These are phyloP conservation scores for Ascochyta rabiei DNA, from an alignment of 2,329 filamentous ascomycete genomes.

Conservation along the genomic window DNA sequence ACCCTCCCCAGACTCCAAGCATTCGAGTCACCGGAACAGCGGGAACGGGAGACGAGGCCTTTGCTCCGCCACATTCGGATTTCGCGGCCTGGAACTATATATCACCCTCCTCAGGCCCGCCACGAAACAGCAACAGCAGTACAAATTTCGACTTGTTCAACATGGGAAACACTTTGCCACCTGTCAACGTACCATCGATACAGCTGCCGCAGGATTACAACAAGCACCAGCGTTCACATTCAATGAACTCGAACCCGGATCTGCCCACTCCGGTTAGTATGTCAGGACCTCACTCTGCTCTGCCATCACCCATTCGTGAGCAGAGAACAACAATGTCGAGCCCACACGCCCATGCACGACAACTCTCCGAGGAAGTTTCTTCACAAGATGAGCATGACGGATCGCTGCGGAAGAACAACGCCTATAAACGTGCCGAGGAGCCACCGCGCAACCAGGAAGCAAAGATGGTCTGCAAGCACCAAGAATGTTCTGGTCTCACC, in stretches of 20 bases:
- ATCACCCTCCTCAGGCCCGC: slow-evolving; percentile 42
- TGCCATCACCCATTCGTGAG: slow-evolving; percentile 36
- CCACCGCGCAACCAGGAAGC: slow-evolving; percentile 70
- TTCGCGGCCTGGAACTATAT: slow-evolving; percentile 38
- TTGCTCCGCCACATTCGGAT: slow-evolving; percentile 43
- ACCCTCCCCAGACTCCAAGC: slow-evolving; percentile 28
- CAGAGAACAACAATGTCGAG: slow-evolving; percentile 31
- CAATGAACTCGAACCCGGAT: slow-evolving; percentile 36
- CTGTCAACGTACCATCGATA: slow-evolving; percentile 27
- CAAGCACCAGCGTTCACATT: slow-evolving; percentile 42
- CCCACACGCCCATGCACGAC: slow-evolving; percentile 28
- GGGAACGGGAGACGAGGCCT: slow-evolving; percentile 27
- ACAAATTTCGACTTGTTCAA: slow-evolving; percentile 25
- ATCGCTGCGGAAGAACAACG: slow-evolving; percentile 45
- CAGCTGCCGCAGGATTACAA: slow-evolving; percentile 24
- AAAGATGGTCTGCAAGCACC: slow-evolving; percentile 74
- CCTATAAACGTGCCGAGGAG: slow-evolving; percentile 53
- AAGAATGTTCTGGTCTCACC: slow-evolving; percentile 70
- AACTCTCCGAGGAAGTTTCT: slow-evolving; percentile 35
- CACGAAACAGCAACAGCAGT: slow-evolving; percentile 19
- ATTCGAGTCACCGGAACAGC: slow-evolving; percentile 41
- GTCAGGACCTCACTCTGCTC: slow-evolving; percentile 34
- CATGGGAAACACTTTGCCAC: slow-evolving; percentile 36
- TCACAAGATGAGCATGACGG: slow-evolving; percentile 37
- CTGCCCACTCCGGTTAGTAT: slow-evolving; percentile 48